Evolutionary conservation across 2,329 filamentous ascomycete genomes (phyloP).

Genomic region (Pseudocercospora eumusae): DNA sequence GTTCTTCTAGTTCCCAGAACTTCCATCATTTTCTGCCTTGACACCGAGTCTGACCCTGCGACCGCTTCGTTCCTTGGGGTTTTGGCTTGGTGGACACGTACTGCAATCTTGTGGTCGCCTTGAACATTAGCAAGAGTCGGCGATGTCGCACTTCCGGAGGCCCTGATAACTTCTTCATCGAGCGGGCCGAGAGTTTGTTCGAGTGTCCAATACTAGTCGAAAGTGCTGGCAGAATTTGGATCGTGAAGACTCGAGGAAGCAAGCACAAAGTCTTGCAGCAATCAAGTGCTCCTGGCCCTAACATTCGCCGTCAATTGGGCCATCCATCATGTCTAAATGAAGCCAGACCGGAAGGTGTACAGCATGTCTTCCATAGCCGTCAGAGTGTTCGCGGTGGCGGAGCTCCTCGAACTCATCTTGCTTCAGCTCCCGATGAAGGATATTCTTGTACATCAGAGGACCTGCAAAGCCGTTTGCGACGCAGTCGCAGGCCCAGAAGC

Average conservation of each 20-base stretch:
- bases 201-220: neutral
- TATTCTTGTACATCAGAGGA: neutral
- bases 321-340: neutral
- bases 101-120: too few relatives aligned
- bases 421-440: neutral
- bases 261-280: neutral
- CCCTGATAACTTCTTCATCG: too few relatives aligned
- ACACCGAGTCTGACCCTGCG: too few relatives aligned
- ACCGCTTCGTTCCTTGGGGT: too few relatives aligned
- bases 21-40: too few relatives aligned
- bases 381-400: neutral
- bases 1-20: too few relatives aligned
- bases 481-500: neutral
- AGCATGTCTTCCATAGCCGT: neutral
- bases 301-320: neutral
- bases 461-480: neutral
- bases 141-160: too few relatives aligned
- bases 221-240: neutral
- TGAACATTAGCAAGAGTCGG: too few relatives aligned
- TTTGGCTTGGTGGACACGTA: too few relatives aligned
- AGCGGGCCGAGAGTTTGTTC: neutral
- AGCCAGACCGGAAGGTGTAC: neutral
- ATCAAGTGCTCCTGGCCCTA: neutral
- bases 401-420: neutral
- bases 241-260: neutral